Evolutionary conservation across 345 rosid species (phyloP).

Genomic region (Pistacia vera): DNA sequence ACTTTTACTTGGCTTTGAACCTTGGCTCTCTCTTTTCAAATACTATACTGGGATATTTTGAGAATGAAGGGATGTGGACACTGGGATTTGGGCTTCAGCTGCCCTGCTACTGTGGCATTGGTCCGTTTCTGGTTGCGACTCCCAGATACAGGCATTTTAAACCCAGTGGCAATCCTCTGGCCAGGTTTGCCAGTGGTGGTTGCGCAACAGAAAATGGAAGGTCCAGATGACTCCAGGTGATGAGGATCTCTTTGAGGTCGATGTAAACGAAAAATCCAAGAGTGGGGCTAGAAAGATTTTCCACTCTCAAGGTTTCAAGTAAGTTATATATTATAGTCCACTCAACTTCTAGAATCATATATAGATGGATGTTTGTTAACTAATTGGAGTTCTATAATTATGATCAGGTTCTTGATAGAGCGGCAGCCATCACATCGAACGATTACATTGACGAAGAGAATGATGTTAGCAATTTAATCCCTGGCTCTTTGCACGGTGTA

Average conservation of each 20-base stretch:
- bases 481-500: slow-evolving; percentile 84
- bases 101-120: slow-evolving; percentile 72
- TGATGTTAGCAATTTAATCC: slow-evolving; percentile 41
- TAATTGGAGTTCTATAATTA: too few relatives aligned
- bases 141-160: slow-evolving; percentile 75
- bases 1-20: slow-evolving; percentile 88
- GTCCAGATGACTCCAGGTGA: slow-evolving; percentile 27
- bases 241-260: slow-evolving; percentile 52
- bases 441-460: slow-evolving; percentile 43
- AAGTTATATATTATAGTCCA: background rate
- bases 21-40: slow-evolving; percentile 93
- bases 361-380: background rate
- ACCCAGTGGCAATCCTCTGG: slow-evolving; percentile 81
- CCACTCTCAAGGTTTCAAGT: slow-evolving; percentile 82
- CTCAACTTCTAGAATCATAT: too few relatives aligned
- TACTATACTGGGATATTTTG: slow-evolving; percentile 82
- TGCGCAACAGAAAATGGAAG: slow-evolving; percentile 70
- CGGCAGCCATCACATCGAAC: slow-evolving; percentile 65
- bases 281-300: slow-evolving; percentile 61
- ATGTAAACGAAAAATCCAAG: slow-evolving; percentile 24
- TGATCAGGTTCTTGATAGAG: slow-evolving; percentile 79
- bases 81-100: slow-evolving; percentile 89
- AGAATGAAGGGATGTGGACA: slow-evolving; percentile 83
- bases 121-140: slow-evolving; percentile 68
- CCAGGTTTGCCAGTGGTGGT: slow-evolving; percentile 78